phyloP scores from a whole-genome alignment of 2,329 filamentous ascomycete genomes.

The Podosphaera leucotricha region DNA sequence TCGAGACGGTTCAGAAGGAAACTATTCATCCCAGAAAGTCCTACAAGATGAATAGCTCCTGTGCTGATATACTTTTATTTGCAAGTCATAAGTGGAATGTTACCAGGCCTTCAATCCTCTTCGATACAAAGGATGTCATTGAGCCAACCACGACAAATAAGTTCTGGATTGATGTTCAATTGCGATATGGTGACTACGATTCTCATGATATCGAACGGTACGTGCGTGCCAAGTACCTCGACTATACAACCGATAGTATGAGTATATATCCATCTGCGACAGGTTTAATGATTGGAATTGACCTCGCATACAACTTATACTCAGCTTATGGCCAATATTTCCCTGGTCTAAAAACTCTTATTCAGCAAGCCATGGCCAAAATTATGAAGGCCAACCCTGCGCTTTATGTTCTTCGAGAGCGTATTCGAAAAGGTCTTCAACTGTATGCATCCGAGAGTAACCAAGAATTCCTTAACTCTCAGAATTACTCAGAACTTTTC shows the following conservation, averaged over 20 bases:
- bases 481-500: constrained; percentile 98
- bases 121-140: constrained; percentile 90
- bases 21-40: constrained; percentile 97
- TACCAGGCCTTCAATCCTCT: constrained; percentile 73
- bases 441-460: constrained; percentile 96
- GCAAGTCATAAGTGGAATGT: constrained; percentile 99
- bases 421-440: constrained; percentile 94
- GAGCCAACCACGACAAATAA: constrained; percentile 92
- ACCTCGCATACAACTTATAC: constrained; percentile 94
- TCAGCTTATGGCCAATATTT: constrained; percentile 98
- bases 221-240: constrained; percentile 89
- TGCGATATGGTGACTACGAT: constrained; percentile 94
- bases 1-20: constrained; percentile 96
- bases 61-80: constrained; percentile 88
- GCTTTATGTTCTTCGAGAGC: constrained; percentile 84
- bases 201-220: constrained; percentile 98
- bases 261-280: constrained; percentile 96
- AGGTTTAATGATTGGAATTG: constrained; percentile 91
- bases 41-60: constrained; percentile 99
- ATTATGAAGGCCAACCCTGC: constrained; percentile 99
- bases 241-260: constrained; percentile 97
- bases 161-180: constrained; percentile 95
- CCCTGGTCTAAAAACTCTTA: constrained; percentile 79
- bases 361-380: constrained; percentile 98
- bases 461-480: constrained; percentile 96